Evolutionary conservation across 2,329 filamentous ascomycete species (phyloP), one percentile per base, ranked within the genome.

Genomic region (Fusarium guadeloupense): DNA sequence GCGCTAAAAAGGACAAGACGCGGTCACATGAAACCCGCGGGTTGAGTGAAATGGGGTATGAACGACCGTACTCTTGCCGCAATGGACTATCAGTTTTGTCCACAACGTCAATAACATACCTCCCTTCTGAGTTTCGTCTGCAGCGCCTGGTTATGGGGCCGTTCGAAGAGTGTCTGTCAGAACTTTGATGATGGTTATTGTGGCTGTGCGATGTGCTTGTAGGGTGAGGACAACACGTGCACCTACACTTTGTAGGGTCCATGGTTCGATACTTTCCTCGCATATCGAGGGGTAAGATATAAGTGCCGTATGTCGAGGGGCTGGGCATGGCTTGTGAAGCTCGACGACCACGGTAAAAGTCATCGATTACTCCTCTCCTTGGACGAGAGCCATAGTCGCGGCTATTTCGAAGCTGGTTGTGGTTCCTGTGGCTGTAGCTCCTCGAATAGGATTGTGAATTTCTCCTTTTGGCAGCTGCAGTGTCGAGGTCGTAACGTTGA

Each of bases 201-300:
- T 59, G 58, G 23, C 38, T 28, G 40, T 47, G 44, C n/a, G 47
- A 62, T 30, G 54, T 34, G 42, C 47, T 58, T 14, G 40, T 46
- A 17, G 67, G 67, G 52, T 69, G 67, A 12, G 67, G 67, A 21
- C 67, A 69, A 34, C 65, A 69, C 42, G 49, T 64, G 53, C 67
- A 69, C 20, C 40, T 44, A 44, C 65, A 69, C 10, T 31, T 56
- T 16, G 57, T 69, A 35, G 66, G 68, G 20, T 70, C 66, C 45
- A 49, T 39, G 39, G 40, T 69, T 17, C 33, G 48, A 45, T 67
- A 59, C 35, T 40, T 30, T 12, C 64, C 59, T 37, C 16, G 34
- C 20, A 35, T 34, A n/a, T 68, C 51, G 9, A 69, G 39, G 3
- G 64, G 62, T 21, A 52, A 40, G 26, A 66, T 62, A 54, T 68